Evolutionary conservation across 73 alveolate species (phyloP).

Genomic region (Halteria grandinella): DNA sequence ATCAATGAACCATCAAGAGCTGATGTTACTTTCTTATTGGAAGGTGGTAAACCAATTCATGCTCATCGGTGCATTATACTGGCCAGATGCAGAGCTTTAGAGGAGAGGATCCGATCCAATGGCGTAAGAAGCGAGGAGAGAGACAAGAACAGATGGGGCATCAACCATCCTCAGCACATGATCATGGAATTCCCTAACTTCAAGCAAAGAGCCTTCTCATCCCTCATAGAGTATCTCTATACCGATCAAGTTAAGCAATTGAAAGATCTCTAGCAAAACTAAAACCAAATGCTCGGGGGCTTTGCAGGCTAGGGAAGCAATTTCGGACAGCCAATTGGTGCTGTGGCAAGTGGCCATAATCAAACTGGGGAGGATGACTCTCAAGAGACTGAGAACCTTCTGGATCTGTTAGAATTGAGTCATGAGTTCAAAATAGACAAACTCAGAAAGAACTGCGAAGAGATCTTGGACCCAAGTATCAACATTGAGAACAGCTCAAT

Average conservation of each 20-base stretch:
- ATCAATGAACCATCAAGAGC: slow-evolving; percentile 54
- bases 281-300: no score
- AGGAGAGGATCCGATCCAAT: slow-evolving; percentile 22
- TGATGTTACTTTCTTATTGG: slow-evolving; percentile 61
- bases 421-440: slow-evolving; percentile 52
- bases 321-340: no score
- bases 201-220: slow-evolving; percentile 38
- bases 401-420: slow-evolving; percentile 48
- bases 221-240: slow-evolving; percentile 56
- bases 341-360: no score
- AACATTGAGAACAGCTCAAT: slow-evolving; percentile 35
- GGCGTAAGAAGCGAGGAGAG: slow-evolving; percentile 43
- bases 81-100: slow-evolving; percentile 52
- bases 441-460: slow-evolving; percentile 43
- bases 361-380: slow-evolving; percentile 45
- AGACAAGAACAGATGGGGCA: slow-evolving; percentile 37
- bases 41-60: slow-evolving; percentile 45
- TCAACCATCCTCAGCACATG: slow-evolving; percentile 28
- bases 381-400: slow-evolving; percentile 37
- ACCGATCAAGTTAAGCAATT: slow-evolving; percentile 35
- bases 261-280: slow-evolving; percentile 13
- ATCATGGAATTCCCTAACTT: slow-evolving; percentile 21
- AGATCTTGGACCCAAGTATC: slow-evolving; percentile 29
- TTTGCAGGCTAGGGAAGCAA: no score
- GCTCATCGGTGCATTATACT: slow-evolving; percentile 62